Base-by-base conservation (phyloP, 805 yeast species). In the Vanderwaltozyma tropicalis region DNA sequence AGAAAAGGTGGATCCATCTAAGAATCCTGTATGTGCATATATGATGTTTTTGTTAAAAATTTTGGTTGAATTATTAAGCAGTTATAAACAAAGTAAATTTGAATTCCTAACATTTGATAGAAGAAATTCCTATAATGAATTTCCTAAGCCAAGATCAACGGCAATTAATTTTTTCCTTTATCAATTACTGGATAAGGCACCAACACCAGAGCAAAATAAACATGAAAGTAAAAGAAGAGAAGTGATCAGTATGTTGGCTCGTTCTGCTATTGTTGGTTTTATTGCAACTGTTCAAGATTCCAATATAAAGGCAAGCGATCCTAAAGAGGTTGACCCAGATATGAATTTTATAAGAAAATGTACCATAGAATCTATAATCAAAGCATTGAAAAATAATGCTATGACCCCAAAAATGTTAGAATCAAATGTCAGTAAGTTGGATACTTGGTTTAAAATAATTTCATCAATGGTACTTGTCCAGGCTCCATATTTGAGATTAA, bases 41-140 rank as follows among this genome's bases (percentile, higher is more conserved):
- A 74, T 77, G 41, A 70, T 79, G 31, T 87, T 79, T 55, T 58
- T 88, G 33, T 60, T 88, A 28, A 83, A 78, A 46, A 61, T 75
- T 0, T 57, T 87, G 28, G 69, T 78, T 0, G 96, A 88, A 47
- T 60, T 86, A 7, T 57, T 88, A 7, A 73, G 78, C 2, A 82
- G 95, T 2, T 88, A 87, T 54, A 80, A 78, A 43, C 79, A 78
- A 43, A 74, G 87, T 35, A 88, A 88, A 55, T 68, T 82, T 35
- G 95, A 87, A 49, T 81, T 88, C 49, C 62, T 87, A 40, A 78
- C 89, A 0, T 88, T 74, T 47, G 76, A 89, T 2, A 80, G 55
- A 43, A 78, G 64, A 76, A 78, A 53, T 55, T 41, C 42, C 38
- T 50, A 37, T 50, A 50, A 53, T 38, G 72, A 63, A 12, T 51